phyloP scores from a whole-genome alignment of 2,329 filamentous ascomycete species.

The Fusarium coffeatum region DNA sequence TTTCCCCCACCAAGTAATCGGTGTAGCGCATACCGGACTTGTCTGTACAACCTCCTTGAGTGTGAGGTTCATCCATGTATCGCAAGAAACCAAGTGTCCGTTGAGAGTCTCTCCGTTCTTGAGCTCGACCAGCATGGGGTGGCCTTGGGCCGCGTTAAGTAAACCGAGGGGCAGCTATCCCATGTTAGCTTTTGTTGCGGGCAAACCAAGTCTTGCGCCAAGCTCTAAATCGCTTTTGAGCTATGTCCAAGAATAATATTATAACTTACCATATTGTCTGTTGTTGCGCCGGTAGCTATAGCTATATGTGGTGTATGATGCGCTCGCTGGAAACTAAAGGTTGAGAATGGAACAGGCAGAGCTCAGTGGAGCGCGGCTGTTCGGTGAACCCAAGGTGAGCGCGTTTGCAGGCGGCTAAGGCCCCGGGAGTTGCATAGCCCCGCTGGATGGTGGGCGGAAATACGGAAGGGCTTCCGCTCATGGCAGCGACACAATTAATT shows the following conservation, averaged over 20 bases:
- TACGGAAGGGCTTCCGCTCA: conserved; percentile 30
- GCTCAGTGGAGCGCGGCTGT: conserved; percentile 45
- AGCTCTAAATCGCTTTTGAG: background rate
- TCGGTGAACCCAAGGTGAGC: conserved; percentile 44
- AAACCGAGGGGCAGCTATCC: conserved; percentile 78
- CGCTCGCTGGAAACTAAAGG: conserved; percentile 37
- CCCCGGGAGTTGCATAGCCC: conserved; percentile 44
- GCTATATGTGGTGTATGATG: conserved; percentile 35
- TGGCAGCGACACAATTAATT: conserved; percentile 6
- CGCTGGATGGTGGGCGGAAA: conserved; percentile 22
- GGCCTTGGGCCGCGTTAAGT: conserved; percentile 94
- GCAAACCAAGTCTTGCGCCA: conserved; percentile 7
- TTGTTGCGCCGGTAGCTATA: conserved; percentile 35
- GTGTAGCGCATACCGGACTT: conserved; percentile 70
- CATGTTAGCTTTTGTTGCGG: conserved; percentile 40
- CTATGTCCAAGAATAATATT: background rate
- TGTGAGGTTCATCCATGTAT: conserved; percentile 99
- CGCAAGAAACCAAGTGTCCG: conserved; percentile 94
- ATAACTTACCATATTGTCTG: conserved; percentile 43
- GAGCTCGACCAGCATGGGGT: conserved; percentile 96
- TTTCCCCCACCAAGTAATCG: background rate
- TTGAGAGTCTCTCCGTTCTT: conserved; percentile 98
- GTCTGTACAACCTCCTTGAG: conserved; percentile 98
- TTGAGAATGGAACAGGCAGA: conserved; percentile 40
- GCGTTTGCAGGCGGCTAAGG: conserved; percentile 23